Percentiles rank a stretch among this genome's conserved stretches.
Conservation (phyloP, 371 early-diverging fungal genomes). For the Mucor piriformis region DNA sequence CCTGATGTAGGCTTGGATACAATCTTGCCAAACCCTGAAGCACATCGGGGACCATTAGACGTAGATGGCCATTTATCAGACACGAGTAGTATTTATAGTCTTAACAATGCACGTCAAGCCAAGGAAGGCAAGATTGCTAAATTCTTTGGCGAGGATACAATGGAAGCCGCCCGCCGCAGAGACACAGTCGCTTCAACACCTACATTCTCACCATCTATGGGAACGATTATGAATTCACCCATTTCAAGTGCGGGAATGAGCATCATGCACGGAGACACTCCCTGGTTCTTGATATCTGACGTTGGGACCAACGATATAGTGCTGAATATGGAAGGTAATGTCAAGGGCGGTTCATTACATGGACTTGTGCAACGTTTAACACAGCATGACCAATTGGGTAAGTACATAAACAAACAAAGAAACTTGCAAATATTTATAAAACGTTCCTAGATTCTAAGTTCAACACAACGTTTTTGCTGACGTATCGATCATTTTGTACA, state of each 20-base stretch:
- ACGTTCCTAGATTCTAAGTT: slow-evolving; percentile 67
- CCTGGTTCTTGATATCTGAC: slow-evolving; percentile 70
- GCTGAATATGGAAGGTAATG: slow-evolving; percentile 84
- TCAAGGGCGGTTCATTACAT: slow-evolving; percentile 86
- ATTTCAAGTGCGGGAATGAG: neutral
- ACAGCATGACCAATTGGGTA: slow-evolving; percentile 79
- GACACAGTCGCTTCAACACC: slow-evolving; percentile 32
- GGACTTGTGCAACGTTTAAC: slow-evolving; percentile 89
- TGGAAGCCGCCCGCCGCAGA: slow-evolving; percentile 37
- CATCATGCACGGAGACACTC: neutral
- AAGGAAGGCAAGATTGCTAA: slow-evolving; percentile 55
- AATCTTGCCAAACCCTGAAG: slow-evolving; percentile 9
- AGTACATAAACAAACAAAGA: neutral
- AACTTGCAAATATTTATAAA: neutral
- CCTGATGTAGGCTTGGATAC: slow-evolving; percentile 13
- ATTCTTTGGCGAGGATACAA: slow-evolving; percentile 71
- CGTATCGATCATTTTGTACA: slow-evolving; percentile 86
- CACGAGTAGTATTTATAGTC: slow-evolving; percentile 4
- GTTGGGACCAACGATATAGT: slow-evolving; percentile 72
- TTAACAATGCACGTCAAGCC: neutral
- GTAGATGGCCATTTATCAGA: neutral
- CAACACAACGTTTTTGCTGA: slow-evolving; percentile 84
- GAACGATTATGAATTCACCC: neutral
- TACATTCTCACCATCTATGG: neutral
- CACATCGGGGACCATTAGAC: neutral